Evolutionary conservation across 192 early-diverging fungal genomes (phyloP), one percentile per base, ranked within the genome.

Genomic region (Gonapodya prolifera): DNA sequence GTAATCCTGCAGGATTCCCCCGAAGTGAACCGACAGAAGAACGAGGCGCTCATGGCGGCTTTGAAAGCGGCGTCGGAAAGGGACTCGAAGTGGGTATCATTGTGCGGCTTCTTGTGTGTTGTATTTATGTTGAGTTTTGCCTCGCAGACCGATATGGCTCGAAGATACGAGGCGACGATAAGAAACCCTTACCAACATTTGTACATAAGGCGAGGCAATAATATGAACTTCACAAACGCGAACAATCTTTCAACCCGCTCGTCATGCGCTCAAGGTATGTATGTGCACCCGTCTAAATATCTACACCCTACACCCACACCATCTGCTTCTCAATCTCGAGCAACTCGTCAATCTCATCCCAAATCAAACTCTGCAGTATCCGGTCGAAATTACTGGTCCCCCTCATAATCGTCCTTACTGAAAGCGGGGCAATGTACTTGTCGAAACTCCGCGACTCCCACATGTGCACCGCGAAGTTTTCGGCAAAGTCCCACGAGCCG

Each of bases 401-500:
- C 16, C 32, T 32, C 71, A 73, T 73, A 29, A 73, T 73, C 31
- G 2, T 16, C 28, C 71, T 18, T 8, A 73, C 71, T 29, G 71
- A 30, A 2, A 73, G 71, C 28, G 28, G 28, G 2, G 2, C 32
- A 32, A 73, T 18, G 31, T 73, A 73, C 71, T 73, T 73, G 18
- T 73, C 31, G 28, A 18, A 73, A 8, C 28, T 30, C 18, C 32
- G 18, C 8, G 28, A 30, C 71, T 73, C 71, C 71, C 71, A 73
- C 28, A 73, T 18, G 71, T 73, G 71, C 28, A 73, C 32, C 8
- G 28, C 71, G 31, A 73, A 73, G 71, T 73, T 73, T 32, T 73
- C 71, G 2, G 28, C 32, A 32, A 73, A 73, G 71, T 73, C 71
- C 71, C 71, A 73, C 16, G 71, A 73, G n/a, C n/a, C n/a, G n/a